Conservation (phyloP, 768 basidiomycete species). For the Xanthoconium stramineum region DNA sequence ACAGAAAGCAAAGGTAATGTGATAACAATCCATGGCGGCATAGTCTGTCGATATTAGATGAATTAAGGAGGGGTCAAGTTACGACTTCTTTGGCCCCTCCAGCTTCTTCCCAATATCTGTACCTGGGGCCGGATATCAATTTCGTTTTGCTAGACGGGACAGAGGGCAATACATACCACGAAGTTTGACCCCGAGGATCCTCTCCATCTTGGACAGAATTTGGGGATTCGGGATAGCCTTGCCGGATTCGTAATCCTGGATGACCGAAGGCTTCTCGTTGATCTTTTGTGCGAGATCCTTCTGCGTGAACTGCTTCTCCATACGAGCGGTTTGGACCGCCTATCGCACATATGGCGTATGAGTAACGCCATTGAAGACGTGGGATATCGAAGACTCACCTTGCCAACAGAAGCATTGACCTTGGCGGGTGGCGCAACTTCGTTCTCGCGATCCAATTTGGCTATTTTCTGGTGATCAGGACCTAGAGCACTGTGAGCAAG, state of each 20-base stretch:
- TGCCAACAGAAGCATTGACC: constrained; percentile 67
- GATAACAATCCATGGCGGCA: constrained; percentile 19
- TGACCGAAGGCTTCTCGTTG: constrained; percentile 86
- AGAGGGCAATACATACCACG: constrained; percentile 57
- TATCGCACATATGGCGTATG: constrained; percentile 29
- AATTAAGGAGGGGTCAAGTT: constrained; percentile 40
- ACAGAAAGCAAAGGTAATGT: constrained; percentile 12
- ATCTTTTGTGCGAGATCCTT: constrained; percentile 91
- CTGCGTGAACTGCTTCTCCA: constrained; percentile 78
- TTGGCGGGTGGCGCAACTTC: constrained; percentile 92
- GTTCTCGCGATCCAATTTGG: constrained; percentile 92
- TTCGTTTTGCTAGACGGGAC: not conserved
- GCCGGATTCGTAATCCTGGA: constrained; percentile 88
- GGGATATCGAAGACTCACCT: constrained; percentile 40
- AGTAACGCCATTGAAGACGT: not conserved
- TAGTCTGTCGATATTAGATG: constrained; percentile 27
- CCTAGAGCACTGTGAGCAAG: constrained; percentile 41
- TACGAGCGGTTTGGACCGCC: constrained; percentile 81
- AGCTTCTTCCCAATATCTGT: constrained; percentile 83
- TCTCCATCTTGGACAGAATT: constrained; percentile 86
- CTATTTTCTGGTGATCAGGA: constrained; percentile 91
- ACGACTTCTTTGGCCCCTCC: constrained; percentile 74
- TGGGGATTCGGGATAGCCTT: constrained; percentile 85
- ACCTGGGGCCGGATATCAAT: constrained; percentile 39
- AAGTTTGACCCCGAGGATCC: constrained; percentile 81